A percentile compares a stretch with the other conserved stretches of the same genome.
Conservation (phyloP, 768 basidiomycete species). For the Clavaria fumosa region DNA sequence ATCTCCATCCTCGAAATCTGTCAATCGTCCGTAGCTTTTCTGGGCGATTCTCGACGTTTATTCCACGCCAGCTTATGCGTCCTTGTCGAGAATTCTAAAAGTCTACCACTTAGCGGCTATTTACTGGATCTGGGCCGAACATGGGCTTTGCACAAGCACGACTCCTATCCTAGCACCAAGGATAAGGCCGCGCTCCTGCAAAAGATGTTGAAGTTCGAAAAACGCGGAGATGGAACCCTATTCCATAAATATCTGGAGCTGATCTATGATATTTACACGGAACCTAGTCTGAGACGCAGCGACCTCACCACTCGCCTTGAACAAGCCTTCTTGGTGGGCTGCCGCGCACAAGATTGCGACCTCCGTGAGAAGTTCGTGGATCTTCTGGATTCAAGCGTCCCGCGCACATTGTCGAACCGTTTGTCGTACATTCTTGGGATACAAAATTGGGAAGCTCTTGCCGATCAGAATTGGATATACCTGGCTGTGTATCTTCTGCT, state of each 20-base stretch:
- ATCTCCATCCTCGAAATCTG: constrained; percentile 80
- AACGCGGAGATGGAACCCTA: constrained; percentile 50
- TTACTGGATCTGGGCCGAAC: constrained; percentile 74
- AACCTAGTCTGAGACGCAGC: constrained; percentile 70
- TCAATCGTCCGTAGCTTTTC: constrained; percentile 59
- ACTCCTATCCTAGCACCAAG: constrained; percentile 83
- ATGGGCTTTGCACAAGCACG: constrained; percentile 81
- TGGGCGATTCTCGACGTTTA: constrained; percentile 77
- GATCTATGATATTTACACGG: constrained; percentile 89
- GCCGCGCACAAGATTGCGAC: constrained; percentile 62
- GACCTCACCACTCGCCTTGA: constrained; percentile 91
- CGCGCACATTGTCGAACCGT: constrained; percentile 65
- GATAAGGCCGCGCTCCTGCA: constrained; percentile 85
- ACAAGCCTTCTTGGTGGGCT: constrained; percentile 84
- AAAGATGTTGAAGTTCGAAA: constrained; percentile 78
- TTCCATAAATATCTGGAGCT: constrained; percentile 77
- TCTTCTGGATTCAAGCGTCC: constrained; percentile 77
- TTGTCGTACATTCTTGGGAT: constrained; percentile 83
- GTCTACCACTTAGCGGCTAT: constrained; percentile 58
- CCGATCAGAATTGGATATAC: constrained; percentile 89
- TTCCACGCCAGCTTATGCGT: constrained; percentile 64
- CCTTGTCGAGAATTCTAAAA: constrained; percentile 84
- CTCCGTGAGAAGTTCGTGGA: constrained; percentile 81
- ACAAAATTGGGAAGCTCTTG: constrained; percentile 88
- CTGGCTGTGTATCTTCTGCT: constrained; percentile 81